A percentile compares a stretch with the other conserved stretches of the same genome.
Conservation (phyloP, 1,284 basidiomycete species). For the Ceratobasidium theobromae region DNA sequence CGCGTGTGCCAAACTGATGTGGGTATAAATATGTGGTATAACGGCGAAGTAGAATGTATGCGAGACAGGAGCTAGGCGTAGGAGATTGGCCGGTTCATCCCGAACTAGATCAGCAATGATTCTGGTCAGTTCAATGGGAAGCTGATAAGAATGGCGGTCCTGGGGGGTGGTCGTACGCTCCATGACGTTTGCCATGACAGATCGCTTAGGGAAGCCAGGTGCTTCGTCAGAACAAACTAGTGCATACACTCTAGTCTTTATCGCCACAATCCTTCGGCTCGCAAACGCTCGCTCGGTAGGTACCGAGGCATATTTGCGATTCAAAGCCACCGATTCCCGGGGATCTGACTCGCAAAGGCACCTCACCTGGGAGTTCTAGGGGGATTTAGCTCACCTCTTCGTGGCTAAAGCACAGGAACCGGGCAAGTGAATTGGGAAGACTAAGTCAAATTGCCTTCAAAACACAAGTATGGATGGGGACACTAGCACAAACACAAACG, state of each 20-base stretch:
- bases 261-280: too few relatives aligned
- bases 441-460: too few relatives aligned
- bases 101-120: not conserved
- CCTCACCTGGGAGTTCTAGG: too few relatives aligned
- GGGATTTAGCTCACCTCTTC: too few relatives aligned
- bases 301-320: too few relatives aligned
- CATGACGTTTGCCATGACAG: not conserved
- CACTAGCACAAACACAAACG: not conserved
- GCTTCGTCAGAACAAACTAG: not conserved
- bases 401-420: too few relatives aligned
- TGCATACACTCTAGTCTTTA: not conserved
- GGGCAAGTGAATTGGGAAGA: too few relatives aligned
- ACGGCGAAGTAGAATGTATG: not conserved
- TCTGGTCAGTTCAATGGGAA: slow-evolving; percentile 3
- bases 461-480: not conserved
- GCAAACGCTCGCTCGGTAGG: too few relatives aligned
- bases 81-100: not conserved
- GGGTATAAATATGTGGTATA: not conserved
- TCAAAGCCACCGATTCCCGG: too few relatives aligned
- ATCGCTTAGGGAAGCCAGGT: not conserved
- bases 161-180: not conserved
- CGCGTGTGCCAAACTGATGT: not conserved
- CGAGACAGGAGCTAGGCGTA: not conserved
- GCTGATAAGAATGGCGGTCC: not conserved
- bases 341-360: too few relatives aligned